These are phyloP conservation scores for Rusavskia elegans DNA, from an alignment of 495 filamentous ascomycete genomes.

Conservation along the genomic window DNA sequence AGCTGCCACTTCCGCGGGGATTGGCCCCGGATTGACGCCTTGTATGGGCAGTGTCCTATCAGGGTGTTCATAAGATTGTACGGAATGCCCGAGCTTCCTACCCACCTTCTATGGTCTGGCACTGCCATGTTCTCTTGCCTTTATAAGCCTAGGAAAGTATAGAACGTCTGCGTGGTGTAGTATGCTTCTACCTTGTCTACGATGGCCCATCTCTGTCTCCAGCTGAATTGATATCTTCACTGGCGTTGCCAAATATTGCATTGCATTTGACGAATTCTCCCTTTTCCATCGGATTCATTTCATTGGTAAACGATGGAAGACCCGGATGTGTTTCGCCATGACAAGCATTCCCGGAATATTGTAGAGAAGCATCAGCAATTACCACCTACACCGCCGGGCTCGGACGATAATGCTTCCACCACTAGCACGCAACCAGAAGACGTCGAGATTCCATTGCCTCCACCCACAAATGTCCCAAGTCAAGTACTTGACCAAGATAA, in stretches of 20 bases:
- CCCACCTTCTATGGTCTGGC: not conserved
- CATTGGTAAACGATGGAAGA: slow-evolving; percentile 10
- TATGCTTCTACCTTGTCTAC: not conserved
- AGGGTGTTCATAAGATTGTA: not conserved
- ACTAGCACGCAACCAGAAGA: slow-evolving; percentile 11
- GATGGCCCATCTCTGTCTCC: not conserved
- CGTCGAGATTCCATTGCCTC: slow-evolving; percentile 51
- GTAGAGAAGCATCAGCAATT: slow-evolving; percentile 11
- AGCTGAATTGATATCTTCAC: too few species aligned
- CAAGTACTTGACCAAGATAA: slow-evolving; percentile 58
- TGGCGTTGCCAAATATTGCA: too few species aligned
- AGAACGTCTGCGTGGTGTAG: not conserved
- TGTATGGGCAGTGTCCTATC: not conserved
- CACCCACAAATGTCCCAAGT: slow-evolving; percentile 42
- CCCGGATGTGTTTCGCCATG: slow-evolving; percentile 1
- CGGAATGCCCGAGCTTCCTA: not conserved
- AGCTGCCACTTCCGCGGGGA: slow-evolving; percentile 1
- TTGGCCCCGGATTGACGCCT: not conserved
- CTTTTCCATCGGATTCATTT: not conserved
- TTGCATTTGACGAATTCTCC: not conserved
- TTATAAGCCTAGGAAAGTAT: not conserved
- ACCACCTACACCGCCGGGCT: slow-evolving; percentile 16
- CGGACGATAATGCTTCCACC: slow-evolving; percentile 16
- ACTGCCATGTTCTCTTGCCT: not conserved
- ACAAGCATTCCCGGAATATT: slow-evolving; percentile 1